Evolutionary conservation across 768 basidiomycete species (phyloP).

Genomic region (Phlegmacium glaucopus): DNA sequence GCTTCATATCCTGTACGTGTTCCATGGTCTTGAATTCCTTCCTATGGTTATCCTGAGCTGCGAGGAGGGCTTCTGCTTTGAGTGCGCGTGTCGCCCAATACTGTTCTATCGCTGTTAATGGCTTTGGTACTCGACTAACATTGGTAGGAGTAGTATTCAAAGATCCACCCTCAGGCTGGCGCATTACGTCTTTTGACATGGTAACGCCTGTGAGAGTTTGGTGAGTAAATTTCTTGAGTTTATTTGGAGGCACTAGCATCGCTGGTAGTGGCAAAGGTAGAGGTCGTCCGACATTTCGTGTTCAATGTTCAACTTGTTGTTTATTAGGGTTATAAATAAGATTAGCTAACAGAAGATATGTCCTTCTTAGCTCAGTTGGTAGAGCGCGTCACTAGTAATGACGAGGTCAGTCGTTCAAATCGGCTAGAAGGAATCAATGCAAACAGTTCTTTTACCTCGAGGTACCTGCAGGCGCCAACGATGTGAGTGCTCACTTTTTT

Average conservation of each 20-base stretch:
- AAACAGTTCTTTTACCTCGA: no score
- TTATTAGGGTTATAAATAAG: neutral
- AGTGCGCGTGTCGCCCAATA: conserved; percentile 71
- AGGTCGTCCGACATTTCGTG: no score
- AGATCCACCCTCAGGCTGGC: neutral
- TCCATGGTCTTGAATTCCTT: conserved; percentile 43
- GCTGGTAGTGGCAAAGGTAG: neutral
- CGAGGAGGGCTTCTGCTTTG: conserved; percentile 59
- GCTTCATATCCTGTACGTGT: conserved; percentile 41
- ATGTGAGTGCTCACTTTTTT: no score
- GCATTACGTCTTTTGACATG: neutral
- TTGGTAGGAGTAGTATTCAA: neutral
- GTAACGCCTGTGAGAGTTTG: neutral
- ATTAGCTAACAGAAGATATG: neutral
- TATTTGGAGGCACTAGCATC: neutral
- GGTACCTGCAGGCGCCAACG: no score
- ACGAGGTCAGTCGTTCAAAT: neutral
- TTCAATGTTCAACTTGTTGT: neutral
- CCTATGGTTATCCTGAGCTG: conserved; percentile 44
- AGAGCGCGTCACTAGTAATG: conserved; percentile 45
- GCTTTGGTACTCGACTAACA: conserved; percentile 4
- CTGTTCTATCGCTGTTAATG: conserved; percentile 37
- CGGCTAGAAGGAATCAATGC: neutral
- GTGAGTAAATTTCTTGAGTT: neutral
- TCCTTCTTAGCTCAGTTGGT: conserved; percentile 50